Evolutionary conservation across 169 alveolate genomes (phyloP), one percentile per base, ranked within the genome.

Genomic region (Plasmodium cynomolgi): DNA sequence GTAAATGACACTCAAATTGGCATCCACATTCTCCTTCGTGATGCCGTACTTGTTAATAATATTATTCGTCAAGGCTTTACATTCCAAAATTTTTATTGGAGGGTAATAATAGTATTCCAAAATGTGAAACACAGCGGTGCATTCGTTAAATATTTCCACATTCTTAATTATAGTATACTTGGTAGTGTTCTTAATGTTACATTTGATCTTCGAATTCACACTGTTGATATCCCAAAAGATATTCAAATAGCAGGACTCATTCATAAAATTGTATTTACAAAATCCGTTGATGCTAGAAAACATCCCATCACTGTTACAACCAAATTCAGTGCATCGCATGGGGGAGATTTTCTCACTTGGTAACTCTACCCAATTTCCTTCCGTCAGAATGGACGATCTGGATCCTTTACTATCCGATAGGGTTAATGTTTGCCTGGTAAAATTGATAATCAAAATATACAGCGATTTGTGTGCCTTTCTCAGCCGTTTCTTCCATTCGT

Each of bases 311-410:
- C 97, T 94, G n/a, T 95, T 95, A 74, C 96, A 93, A 9, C 98
- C 98, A 82, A 97, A 97, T 81, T 96, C 98, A 20, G 97, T 93
- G 17, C 96, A 97, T 41, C 98, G 93, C 34, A 96, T 75, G 9
- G 97, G 94, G 41, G 97, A 95, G 0, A 97, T 97, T 84, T 97
- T 97, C 83, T 97, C 98, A 88, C 91, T 75, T 0, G 98, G 98
- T 56, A 95, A 95, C 94, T 97, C 98, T 8, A 95, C 96, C 98
- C 98, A 96, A 54, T 92, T 92, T 15, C 98, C 98, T 20, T 96
- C 98, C 33, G 92, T 97, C 71, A 93, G 71, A 17, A 84, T 44
- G 11, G 95, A 92, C 39, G 95, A 94, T 17, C 83, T 95, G n/a
- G 82, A 81, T 26, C 84, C 91, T 41, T 75, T 92, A 47, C 84